Evolutionary conservation across 257 asterid genomes (phyloP).

Genomic region (Lycium ferocissimum): DNA sequence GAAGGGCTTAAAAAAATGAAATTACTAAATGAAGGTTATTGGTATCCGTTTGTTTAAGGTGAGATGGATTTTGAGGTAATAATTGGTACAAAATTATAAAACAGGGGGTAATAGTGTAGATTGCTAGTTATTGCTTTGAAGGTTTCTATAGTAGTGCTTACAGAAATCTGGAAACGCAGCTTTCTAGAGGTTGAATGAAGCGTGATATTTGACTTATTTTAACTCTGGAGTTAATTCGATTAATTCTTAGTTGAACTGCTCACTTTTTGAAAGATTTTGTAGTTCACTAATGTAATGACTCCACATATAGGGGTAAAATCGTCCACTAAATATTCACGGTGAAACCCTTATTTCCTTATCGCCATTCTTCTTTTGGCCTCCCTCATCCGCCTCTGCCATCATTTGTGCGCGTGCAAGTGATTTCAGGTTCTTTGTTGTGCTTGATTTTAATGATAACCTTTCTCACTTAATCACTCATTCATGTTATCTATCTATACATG

Average conservation of each 20-base stretch:
- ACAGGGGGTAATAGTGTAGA: conserved; percentile 10
- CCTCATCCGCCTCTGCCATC: not conserved
- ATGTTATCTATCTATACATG: not conserved
- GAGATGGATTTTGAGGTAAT: conserved; percentile 9
- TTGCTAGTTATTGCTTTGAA: not conserved
- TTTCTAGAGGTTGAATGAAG: not conserved
- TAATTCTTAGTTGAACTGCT: conserved; percentile 20
- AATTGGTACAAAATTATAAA: not conserved
- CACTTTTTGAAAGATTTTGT: not conserved
- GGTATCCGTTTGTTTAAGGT: not conserved
- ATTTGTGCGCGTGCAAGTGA: conserved; percentile 24
- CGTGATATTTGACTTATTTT: not conserved
- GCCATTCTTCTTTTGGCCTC: not conserved
- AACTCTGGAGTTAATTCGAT: not conserved
- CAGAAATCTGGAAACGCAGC: conserved; percentile 9
- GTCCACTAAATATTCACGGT: not conserved
- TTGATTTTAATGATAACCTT: not conserved
- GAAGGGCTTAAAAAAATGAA: not conserved
- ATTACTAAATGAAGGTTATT: conserved; percentile 4
- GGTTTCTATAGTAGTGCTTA: not conserved
- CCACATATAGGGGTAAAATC: conserved; percentile 8
- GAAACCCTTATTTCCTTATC: conserved; percentile 18
- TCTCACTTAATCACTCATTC: not conserved
- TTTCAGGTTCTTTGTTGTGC: not conserved
- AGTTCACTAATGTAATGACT: conserved; percentile 2